Evolutionary conservation across 1,139 yeast species (phyloP), one percentile per base, ranked within the genome.

Genomic region (Yamadazyma blattariae): DNA sequence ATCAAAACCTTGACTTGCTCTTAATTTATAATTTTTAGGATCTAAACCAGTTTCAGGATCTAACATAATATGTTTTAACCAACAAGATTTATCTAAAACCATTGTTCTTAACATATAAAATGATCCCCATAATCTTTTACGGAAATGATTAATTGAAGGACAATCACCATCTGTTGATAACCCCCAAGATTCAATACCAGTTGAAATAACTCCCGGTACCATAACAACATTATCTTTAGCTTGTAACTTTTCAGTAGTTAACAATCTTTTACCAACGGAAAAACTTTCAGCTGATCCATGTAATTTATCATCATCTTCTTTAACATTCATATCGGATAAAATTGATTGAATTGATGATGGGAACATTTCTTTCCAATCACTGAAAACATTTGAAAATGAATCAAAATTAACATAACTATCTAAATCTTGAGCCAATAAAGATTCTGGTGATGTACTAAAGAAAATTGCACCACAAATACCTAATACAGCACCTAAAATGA

Each of bases 1-100:
- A 50, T 92, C 97, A 60, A 92, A 87, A 0, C 98, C 98, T 55
- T 87, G 96, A 0, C 96, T 94, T 0, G 98, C 95, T 40, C 98
- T 67, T 25, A 92, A 56, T 46, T 73, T 83, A 49, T 86, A 74
- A 34, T 83, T 75, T 0, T 85, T 83, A 0, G 98, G 98, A 56
- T 92, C 98, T 28, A 92, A 64, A 0, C 98, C 98, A 0, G 98
- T 90, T 40, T 78, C 81, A 0, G 88, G 82, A 57, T 94, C 97
- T 29, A 92, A 67, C 84, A 81, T 84, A 29, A 92, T 76, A 56
- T 89, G 96, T 54, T 84, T 82, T 43, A 92, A 69, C 98, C 98
- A 94, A 60, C 98, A 92, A 2, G 79, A 59, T 58, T 92, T 92
- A 52, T 92, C 97, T 37, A 90, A 66, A 24, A 92, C 71, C 97